These are phyloP conservation scores for Penicillium sp. DNA, from an alignment of 2,329 filamentous ascomycete species.

Conservation along the genomic window DNA sequence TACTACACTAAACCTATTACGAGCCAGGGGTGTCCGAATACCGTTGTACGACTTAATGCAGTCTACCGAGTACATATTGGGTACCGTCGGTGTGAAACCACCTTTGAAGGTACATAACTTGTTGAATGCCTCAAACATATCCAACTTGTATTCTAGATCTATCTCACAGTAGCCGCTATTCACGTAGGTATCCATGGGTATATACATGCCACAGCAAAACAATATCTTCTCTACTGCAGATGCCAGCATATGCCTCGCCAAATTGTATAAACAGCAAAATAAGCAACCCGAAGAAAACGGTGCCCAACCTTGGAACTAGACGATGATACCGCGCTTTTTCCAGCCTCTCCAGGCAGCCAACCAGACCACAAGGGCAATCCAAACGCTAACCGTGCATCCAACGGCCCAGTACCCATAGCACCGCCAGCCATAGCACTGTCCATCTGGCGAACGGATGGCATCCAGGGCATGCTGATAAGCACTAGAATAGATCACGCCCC, in stretches of 20 bases:
- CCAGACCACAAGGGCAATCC: conserved; percentile 68
- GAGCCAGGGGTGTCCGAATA: no score
- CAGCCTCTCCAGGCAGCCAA: conserved; percentile 82
- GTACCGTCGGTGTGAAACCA: no score
- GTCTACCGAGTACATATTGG: no score
- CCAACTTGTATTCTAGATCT: no score
- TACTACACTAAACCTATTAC: no score
- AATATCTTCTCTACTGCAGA: not conserved
- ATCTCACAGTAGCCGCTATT: no score
- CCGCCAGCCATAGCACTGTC: conserved; percentile 70
- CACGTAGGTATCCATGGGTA: no score
- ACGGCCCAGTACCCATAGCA: conserved; percentile 94
- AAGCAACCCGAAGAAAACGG: not conserved
- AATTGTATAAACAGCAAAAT: not conserved
- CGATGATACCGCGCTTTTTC: conserved; percentile 68
- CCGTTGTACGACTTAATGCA: no score
- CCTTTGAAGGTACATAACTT: no score
- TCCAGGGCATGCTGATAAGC: conserved; percentile 41
- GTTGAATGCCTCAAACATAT: no score
- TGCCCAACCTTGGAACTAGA: conserved; percentile 42
- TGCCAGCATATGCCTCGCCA: not conserved
- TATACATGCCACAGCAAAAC: not conserved
- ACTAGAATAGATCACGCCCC: conserved; percentile 78
- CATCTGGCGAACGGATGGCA: conserved; percentile 35
- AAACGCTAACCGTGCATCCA: conserved; percentile 63